Base-by-base conservation (phyloP, 345 rosid genomes). In the Populus nigra region DNA sequence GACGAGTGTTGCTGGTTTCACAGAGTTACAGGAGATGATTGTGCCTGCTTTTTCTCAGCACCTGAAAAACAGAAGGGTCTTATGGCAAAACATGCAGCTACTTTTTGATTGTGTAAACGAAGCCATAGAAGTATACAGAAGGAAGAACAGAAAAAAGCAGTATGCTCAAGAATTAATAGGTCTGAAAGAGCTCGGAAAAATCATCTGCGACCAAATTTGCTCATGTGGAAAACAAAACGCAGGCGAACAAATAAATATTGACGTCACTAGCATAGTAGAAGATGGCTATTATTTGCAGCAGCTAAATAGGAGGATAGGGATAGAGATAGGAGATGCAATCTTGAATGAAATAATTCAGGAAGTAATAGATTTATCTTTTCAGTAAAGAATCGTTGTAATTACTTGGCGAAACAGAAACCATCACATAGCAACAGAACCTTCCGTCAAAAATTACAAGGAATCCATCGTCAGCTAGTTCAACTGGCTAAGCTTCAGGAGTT, bases 291-390 rank as follows among this genome's bases (percentile, higher is more conserved):
- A 22, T 73, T 38, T 71, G 73, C 68, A 73, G 75, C 65, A 69
- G 68, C 8, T 59, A 59, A 68, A 71, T 23, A 59, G 72, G 73
- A 77, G 78, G 55, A 78, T 80, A 80, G 75, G 81, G 62, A 72
- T 47, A 16, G 82, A 83, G 43, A 68, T 87, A 53, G 82, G 78
- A 69, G 86, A 87, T 74, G 15, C 62, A 17, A 80, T 76, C 78
- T 41, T 83, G 66, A 73, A 79, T 23, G 79, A 65, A 62, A 65
- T 80, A 41, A 25, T 84, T 55, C 62, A 55, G 39, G 83, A 84
- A 79, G 38, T 59, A 39, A 33, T 81, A 1, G 39, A 57, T 33
- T 72, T 84, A 18, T 10, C 61, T 29, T 53, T 55, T n/a, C 66
- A 49, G 45, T 75, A 71, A 69, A 38, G 25, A 17, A 68, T 35